A percentile compares a stretch with the other conserved stretches of the same genome.
phyloP scores from a whole-genome alignment of 2,329 filamentous ascomycete species.

The Akanthomyces lecanii region DNA sequence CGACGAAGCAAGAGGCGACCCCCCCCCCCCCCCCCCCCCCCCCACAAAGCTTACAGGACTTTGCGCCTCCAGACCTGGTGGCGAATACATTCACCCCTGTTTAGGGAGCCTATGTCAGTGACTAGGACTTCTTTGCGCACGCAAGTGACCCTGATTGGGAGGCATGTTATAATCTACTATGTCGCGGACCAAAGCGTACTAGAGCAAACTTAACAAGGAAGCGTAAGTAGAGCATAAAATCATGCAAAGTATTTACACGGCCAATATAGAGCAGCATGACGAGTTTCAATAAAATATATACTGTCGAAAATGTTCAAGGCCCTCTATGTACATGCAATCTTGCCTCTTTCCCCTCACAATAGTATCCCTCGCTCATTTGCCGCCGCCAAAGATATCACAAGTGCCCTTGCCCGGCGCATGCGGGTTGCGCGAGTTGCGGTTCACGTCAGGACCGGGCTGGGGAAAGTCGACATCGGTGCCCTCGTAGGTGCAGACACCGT shows the following conservation, averaged over 20 bases:
- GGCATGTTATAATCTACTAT: too few species aligned
- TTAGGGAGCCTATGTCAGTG: too few species aligned
- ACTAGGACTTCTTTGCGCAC: too few species aligned
- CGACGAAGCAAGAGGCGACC: too few species aligned
- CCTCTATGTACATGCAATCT: background rate
- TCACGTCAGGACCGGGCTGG: slow-evolving; percentile 53
- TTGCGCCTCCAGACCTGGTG: too few species aligned
- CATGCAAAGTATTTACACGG: too few species aligned
- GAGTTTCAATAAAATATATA: background rate
- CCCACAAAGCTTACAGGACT: too few species aligned
- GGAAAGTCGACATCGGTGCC: slow-evolving; percentile 58
- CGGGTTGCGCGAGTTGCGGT: slow-evolving; percentile 21
- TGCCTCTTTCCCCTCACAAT: too few species aligned
- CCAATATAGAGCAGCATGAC: background rate
- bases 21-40: too few species aligned
- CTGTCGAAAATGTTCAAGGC: background rate
- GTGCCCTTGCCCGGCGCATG: slow-evolving; percentile 14
- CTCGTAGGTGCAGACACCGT: slow-evolving; percentile 52
- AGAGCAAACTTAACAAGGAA: background rate
- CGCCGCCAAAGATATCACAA: slow-evolving; percentile 11
- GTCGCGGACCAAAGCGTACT: background rate
- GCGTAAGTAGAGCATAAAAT: too few species aligned
- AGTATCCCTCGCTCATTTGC: background rate
- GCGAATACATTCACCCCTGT: too few species aligned
- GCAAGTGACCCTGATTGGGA: too few species aligned